Evolutionary conservation across 768 basidiomycete species (phyloP).

Genomic region (Leucogyrophana mollusca): DNA sequence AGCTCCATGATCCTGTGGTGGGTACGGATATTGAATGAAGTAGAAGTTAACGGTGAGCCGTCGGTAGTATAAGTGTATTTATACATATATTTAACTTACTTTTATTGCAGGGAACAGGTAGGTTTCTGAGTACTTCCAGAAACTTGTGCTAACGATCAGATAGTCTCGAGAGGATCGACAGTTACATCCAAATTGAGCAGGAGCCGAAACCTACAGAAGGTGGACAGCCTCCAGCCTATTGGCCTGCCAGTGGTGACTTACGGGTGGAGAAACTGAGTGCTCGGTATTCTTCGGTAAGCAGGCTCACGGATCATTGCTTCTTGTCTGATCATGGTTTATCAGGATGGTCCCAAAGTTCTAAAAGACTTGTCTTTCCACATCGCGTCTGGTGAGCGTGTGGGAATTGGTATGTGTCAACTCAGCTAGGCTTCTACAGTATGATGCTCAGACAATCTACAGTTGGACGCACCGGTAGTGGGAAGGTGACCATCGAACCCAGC

Average conservation of each 20-base stretch:
- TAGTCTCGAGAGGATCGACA: slow-evolving; percentile 50
- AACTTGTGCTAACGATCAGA: no score
- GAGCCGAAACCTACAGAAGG: slow-evolving; percentile 41
- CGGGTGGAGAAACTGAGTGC: slow-evolving; percentile 52
- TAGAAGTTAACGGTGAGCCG: slow-evolving; percentile 41
- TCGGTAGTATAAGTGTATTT: not conserved
- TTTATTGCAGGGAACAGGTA: slow-evolving; percentile 13
- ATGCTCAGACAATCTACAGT: slow-evolving; percentile 31
- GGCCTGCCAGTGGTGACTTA: slow-evolving; percentile 58
- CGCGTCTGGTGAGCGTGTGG: slow-evolving; percentile 56
- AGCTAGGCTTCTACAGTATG: not conserved
- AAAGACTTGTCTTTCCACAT: slow-evolving; percentile 51
- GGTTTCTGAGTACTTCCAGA: not conserved
- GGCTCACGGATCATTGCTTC: not conserved
- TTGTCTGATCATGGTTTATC: slow-evolving; percentile 5
- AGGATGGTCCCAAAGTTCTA: slow-evolving; percentile 57
- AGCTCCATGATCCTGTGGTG: slow-evolving; percentile 53
- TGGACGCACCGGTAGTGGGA: slow-evolving; percentile 60
- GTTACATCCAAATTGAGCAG: slow-evolving; percentile 55
- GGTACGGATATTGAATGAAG: slow-evolving; percentile 43
- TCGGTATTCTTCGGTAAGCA: slow-evolving; percentile 37
- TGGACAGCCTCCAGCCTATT: slow-evolving; percentile 57
- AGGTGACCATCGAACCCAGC: slow-evolving; percentile 23
- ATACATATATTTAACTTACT: not conserved
- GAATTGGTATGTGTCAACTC: slow-evolving; percentile 37